These are phyloP conservation scores for Elasticomyces elasticus DNA, from an alignment of 495 filamentous ascomycete genomes.

Conservation along the genomic window DNA sequence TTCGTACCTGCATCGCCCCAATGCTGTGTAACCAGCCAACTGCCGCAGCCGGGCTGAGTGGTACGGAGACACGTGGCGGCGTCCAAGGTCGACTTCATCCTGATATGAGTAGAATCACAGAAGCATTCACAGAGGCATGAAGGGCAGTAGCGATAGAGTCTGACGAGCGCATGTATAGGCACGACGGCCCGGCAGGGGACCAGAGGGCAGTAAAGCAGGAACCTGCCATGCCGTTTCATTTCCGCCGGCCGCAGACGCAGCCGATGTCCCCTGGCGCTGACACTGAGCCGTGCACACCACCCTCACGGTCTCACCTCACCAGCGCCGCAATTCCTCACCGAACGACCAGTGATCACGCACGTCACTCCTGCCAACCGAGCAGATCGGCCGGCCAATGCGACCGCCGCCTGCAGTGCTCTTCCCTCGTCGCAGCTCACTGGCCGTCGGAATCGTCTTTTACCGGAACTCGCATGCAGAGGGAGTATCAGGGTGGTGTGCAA, in stretches of 20 bases:
- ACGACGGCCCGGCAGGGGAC: background rate
- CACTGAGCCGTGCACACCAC: background rate
- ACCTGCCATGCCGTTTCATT: background rate
- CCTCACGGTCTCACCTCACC: too few relatives aligned
- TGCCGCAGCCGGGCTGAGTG: too few relatives aligned
- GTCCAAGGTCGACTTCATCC: background rate
- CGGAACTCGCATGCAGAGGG: background rate
- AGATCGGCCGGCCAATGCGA: background rate
- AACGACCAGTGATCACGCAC: background rate
- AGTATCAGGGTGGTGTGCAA: background rate
- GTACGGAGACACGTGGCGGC: background rate
- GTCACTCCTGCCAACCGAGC: background rate
- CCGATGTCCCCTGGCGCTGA: background rate
- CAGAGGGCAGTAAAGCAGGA: background rate
- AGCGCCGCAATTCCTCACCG: background rate
- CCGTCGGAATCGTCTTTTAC: background rate
- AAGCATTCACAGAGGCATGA: too few relatives aligned
- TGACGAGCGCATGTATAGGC: background rate
- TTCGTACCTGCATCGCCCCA: background rate
- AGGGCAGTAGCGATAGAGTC: background rate
- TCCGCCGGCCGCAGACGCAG: background rate
- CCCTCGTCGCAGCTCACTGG: background rate
- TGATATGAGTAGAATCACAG: background rate
- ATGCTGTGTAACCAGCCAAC: background rate
- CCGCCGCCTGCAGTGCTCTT: background rate